phyloP scores from a whole-genome alignment of 2,329 filamentous ascomycete species.

The Hirsutella rhossiliensis region DNA sequence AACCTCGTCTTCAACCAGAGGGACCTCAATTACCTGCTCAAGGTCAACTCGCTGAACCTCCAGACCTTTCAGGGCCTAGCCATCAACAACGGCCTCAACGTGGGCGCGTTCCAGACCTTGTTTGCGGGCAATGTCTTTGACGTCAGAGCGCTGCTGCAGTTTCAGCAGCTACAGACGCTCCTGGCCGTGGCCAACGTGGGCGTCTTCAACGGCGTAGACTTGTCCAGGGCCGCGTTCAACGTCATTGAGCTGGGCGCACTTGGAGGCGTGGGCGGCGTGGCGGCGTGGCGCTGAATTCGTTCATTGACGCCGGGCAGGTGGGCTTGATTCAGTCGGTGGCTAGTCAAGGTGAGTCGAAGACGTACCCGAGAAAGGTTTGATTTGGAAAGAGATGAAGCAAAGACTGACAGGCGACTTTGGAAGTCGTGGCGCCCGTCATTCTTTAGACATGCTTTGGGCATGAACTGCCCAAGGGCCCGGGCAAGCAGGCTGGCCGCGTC shows the following conservation, averaged over 20 bases:
- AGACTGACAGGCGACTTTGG: not conserved
- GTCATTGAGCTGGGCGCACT: conserved; percentile 1
- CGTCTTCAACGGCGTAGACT: conserved; percentile 16
- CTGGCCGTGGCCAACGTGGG: conserved; percentile 19
- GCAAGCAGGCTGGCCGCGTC: no score
- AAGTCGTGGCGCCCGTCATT: no score
- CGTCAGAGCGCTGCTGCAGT: conserved; percentile 24
- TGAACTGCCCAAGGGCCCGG: no score
- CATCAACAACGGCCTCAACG: conserved; percentile 32
- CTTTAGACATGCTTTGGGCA: no score
- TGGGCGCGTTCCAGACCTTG: conserved; percentile 27
- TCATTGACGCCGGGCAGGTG: conserved; percentile 13
- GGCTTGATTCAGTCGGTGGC: not conserved
- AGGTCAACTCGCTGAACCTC: conserved; percentile 33
- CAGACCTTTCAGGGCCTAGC: conserved; percentile 26
- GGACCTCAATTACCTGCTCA: conserved; percentile 33
- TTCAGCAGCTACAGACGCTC: conserved; percentile 28
- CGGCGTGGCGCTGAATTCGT: conserved; percentile 15
- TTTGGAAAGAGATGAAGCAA: not conserved
- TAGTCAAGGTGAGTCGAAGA: not conserved
- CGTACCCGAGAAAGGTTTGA: not conserved
- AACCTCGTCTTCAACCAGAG: conserved; percentile 26
- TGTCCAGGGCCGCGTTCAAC: conserved; percentile 12
- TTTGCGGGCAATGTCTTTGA: conserved; percentile 29
- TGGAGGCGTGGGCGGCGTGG: conserved; percentile 8